phyloP scores from a whole-genome alignment of 2,329 filamentous ascomycete species.

The Fusarium metavorans region DNA sequence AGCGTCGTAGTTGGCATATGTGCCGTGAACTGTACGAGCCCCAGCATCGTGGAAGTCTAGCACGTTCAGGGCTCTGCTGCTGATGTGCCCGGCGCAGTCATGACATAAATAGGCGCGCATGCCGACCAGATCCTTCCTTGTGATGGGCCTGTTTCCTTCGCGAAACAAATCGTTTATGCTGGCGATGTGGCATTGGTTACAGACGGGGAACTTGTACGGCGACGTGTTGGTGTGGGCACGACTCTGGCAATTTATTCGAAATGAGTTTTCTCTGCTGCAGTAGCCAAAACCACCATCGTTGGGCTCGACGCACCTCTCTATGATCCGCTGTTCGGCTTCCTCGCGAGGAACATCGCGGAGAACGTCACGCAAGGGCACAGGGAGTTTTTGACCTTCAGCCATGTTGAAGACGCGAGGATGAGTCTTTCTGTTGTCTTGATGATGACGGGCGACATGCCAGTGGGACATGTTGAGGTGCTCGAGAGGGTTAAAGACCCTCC shows the following conservation, averaged over 20 bases:
- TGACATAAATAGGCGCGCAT: slow-evolving; percentile 54
- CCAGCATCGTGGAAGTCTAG: slow-evolving; percentile 19
- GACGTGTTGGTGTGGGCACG: slow-evolving; percentile 24
- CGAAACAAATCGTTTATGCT: slow-evolving; percentile 35
- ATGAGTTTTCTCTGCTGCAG: slow-evolving; percentile 9
- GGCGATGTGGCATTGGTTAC: slow-evolving; percentile 41
- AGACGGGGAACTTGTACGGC: slow-evolving; percentile 34
- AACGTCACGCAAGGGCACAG: slow-evolving; percentile 25
- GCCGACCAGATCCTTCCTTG: slow-evolving; percentile 39
- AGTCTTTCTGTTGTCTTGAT: background rate
- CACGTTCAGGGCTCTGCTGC: background rate
- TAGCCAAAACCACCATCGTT: slow-evolving; percentile 17
- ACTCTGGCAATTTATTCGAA: slow-evolving; percentile 30
- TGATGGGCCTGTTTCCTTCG: slow-evolving; percentile 18
- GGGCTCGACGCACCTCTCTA: slow-evolving; percentile 31
- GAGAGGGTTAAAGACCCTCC: slow-evolving; percentile 33
- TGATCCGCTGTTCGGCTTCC: background rate
- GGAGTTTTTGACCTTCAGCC: slow-evolving; percentile 6
- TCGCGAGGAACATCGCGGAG: slow-evolving; percentile 25
- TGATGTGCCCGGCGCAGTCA: slow-evolving; percentile 40
- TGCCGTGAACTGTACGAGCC: slow-evolving; percentile 46
- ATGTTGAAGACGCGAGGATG: slow-evolving; percentile 22
- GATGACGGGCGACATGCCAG: slow-evolving; percentile 21
- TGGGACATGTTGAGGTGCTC: slow-evolving; percentile 35
- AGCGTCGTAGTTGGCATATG: background rate